These are phyloP conservation scores for Xylaria sp. DNA, from an alignment of 2,329 filamentous ascomycete genomes.

Conservation along the genomic window DNA sequence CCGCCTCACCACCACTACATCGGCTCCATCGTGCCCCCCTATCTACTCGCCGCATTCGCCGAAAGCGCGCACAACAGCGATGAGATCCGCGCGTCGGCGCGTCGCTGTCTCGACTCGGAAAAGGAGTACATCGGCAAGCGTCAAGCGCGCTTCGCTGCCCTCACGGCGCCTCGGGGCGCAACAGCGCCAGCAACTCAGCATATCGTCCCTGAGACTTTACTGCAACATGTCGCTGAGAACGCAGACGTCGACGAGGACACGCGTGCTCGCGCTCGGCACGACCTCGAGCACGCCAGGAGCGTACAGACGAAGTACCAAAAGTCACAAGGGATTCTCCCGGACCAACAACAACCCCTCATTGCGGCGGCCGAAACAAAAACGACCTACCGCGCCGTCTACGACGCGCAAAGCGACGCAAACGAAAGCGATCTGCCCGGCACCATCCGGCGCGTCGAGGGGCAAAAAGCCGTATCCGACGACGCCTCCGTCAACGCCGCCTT, in stretches of 20 bases:
- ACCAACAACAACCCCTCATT: slow-evolving; percentile 19
- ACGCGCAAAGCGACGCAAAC: slow-evolving; percentile 36
- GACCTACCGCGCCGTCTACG: slow-evolving; percentile 41
- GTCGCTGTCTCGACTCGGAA: slow-evolving; percentile 33
- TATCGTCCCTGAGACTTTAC: slow-evolving; percentile 39
- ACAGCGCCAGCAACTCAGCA: slow-evolving; percentile 19
- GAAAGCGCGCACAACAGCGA: slow-evolving; percentile 37
- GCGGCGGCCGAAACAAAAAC: slow-evolving; percentile 24
- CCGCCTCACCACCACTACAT: slow-evolving; percentile 20
- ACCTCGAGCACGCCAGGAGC: slow-evolving; percentile 36
- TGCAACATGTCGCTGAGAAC: slow-evolving; percentile 36
- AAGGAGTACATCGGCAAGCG: slow-evolving; percentile 31
- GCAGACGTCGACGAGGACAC: slow-evolving; percentile 37
- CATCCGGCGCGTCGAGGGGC: slow-evolving; percentile 40
- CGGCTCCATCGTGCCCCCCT: slow-evolving; percentile 43
- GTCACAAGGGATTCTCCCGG: slow-evolving; percentile 22
- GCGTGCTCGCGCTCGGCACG: slow-evolving; percentile 34
- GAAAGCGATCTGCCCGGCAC: slow-evolving; percentile 39
- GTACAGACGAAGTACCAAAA: slow-evolving; percentile 32
- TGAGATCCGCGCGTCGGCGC: slow-evolving; percentile 35
- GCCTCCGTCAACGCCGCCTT: slow-evolving; percentile 44
- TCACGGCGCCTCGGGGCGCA: slow-evolving; percentile 31
- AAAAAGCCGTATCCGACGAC: slow-evolving; percentile 39
- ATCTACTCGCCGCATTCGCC: slow-evolving; percentile 41
- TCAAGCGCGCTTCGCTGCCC: slow-evolving; percentile 33